Conservation (phyloP, 1,139 yeast species). For the Chernovozyma sophiae-reginae region DNA sequence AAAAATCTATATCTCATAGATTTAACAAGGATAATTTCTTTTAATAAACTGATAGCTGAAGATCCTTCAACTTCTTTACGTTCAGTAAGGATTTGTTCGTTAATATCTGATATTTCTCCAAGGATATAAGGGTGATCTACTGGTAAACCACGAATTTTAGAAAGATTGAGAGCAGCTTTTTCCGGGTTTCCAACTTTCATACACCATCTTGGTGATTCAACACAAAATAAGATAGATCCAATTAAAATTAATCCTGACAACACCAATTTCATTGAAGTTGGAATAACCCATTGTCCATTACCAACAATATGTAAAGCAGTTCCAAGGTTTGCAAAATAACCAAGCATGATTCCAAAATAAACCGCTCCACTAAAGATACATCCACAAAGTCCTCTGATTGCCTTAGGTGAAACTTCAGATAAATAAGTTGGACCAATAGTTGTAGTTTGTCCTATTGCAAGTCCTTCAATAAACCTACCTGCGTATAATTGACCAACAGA, state of each 20-base stretch:
- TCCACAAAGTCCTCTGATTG: conserved; percentile 48
- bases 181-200: conserved; percentile 34
- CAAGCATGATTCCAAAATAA: conserved; percentile 50
- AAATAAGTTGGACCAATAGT: conserved; percentile 54
- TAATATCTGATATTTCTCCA: conserved; percentile 50
- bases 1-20: conserved; percentile 45
- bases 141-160: conserved; percentile 47
- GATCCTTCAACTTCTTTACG: conserved; percentile 28
- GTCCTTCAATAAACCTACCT: conserved; percentile 52
- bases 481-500: conserved; percentile 48
- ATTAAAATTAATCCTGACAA: conserved; percentile 40
- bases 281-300: conserved; percentile 35
- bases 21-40: conserved; percentile 31
- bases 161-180: conserved; percentile 31
- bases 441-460: conserved; percentile 55
- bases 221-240: conserved; percentile 31
- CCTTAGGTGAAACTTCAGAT: conserved; percentile 51
- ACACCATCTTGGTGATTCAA: conserved; percentile 47
- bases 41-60: conserved; percentile 8
- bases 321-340: conserved; percentile 47
- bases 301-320: conserved; percentile 30
- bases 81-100: conserved; percentile 41
- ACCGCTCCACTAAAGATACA: conserved; percentile 55
- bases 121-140: conserved; percentile 47
- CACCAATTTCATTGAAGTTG: conserved; percentile 35